Percentiles rank a stretch among this genome's conserved stretches.
phyloP scores from a whole-genome alignment of 2,329 filamentous ascomycete species.

The Madurella fahalii region DNA sequence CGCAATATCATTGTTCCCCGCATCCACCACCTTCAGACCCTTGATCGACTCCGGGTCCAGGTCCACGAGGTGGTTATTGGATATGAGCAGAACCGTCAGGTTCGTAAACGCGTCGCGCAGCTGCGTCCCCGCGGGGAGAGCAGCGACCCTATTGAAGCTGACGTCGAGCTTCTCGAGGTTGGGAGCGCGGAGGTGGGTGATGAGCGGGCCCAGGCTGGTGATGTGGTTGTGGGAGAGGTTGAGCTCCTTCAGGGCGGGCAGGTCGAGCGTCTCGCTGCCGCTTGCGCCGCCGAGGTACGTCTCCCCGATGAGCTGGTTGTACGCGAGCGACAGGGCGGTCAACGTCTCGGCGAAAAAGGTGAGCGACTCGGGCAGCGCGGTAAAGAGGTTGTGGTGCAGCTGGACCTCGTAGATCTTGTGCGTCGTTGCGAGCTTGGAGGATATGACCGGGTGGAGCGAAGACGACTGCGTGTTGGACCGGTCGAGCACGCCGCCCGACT shows the following conservation, averaged over 20 bases:
- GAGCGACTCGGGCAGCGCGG: conserved; percentile 65
- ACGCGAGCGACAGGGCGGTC: conserved; percentile 66
- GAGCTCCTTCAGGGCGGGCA: conserved; percentile 73
- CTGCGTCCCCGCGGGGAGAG: conserved; percentile 50
- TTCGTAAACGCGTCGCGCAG: conserved; percentile 66
- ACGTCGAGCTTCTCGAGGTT: conserved; percentile 73
- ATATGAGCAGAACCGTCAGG: conserved; percentile 65
- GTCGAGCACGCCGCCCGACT: conserved; percentile 62
- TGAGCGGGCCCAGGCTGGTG: conserved; percentile 63
- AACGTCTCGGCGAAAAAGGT: conserved; percentile 68
- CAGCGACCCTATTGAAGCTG: conserved; percentile 73
- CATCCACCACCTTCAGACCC: conserved; percentile 72
- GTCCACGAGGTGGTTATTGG: conserved; percentile 74
- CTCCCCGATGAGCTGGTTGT: conserved; percentile 66
- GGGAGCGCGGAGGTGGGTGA: conserved; percentile 66
- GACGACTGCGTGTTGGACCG: conserved; percentile 63
- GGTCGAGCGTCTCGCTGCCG: conserved; percentile 55
- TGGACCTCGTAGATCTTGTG: conserved; percentile 56
- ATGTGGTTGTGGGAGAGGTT: conserved; percentile 73
- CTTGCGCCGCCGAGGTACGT: conserved; percentile 50
- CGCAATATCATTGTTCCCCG: conserved; percentile 82
- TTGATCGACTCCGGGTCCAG: conserved; percentile 69
- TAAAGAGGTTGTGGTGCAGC: conserved; percentile 74
- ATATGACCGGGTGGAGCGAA: conserved; percentile 54
- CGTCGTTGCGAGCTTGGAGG: conserved; percentile 50